These are phyloP conservation scores for Fomitopsis pulvina DNA, from an alignment of 768 basidiomycete species.

Conservation along the genomic window DNA sequence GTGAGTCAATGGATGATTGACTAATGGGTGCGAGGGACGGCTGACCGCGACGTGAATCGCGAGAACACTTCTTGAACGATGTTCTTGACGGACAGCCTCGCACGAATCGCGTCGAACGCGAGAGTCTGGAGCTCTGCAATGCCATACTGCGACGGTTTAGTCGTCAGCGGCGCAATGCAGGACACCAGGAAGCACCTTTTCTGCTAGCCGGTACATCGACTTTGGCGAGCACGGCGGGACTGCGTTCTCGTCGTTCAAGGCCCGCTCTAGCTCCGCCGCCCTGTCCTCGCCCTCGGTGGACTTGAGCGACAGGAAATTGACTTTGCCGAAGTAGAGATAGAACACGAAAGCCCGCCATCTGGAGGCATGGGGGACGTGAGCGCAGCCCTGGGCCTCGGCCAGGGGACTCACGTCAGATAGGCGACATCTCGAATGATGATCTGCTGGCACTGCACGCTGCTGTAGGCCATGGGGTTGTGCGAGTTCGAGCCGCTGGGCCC, in stretches of 20 bases:
- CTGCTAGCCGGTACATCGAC: conserved; percentile 19
- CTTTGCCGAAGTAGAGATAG: conserved; percentile 32
- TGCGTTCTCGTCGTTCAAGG: neutral
- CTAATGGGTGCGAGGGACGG: neutral
- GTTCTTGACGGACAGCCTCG: conserved; percentile 8
- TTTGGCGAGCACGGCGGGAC: conserved; percentile 17
- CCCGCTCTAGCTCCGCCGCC: conserved; percentile 1
- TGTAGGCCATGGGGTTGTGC: neutral
- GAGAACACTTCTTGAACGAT: conserved; percentile 23
- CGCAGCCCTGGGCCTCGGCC: neutral
- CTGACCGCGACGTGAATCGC: conserved; percentile 16
- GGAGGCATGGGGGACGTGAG: neutral
- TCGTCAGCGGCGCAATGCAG: neutral
- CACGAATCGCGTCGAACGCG: conserved; percentile 11
- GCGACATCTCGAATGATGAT: conserved; percentile 14
- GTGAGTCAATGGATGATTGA: neutral
- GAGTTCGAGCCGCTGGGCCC: neutral
- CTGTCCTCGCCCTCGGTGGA: conserved; percentile 9
- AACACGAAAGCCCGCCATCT: conserved; percentile 34
- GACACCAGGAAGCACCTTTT: conserved; percentile 13
- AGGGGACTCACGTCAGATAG: conserved; percentile 13
- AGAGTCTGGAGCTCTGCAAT: conserved; percentile 12
- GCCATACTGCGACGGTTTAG: conserved; percentile 11
- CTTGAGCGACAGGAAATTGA: conserved; percentile 27
- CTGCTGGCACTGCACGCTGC: conserved; percentile 1